Evolutionary conservation across 345 rosid species (phyloP), one percentile per base, ranked within the genome.

Genomic region (Raphanus sativus): DNA sequence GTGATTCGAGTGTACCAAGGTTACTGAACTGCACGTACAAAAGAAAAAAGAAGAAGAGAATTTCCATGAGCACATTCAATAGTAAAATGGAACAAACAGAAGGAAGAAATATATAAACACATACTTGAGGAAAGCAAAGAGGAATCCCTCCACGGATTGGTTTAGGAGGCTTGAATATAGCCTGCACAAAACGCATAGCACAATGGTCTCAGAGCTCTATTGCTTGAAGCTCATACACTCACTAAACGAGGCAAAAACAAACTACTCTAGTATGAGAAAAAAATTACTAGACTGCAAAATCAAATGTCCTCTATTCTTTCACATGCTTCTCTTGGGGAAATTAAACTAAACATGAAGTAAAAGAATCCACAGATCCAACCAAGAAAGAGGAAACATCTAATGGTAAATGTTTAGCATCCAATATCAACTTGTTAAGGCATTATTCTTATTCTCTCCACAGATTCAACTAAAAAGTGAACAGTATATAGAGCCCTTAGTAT

Each of bases 91-190:
- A 40, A 71, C 59, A 81, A 73, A 36, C 42, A 48, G 1, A 17
- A 26, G 32, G 65, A 67, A 65, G 48, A 34, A 21, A 50, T 65
- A 62, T 65, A 62, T 13, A 71, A 73, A 69, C 66, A 80, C 82
- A 71, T 77, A 90, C 98, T 83, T 94, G 97, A 68, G 97, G 97
- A 82, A 94, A 94, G 82, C 97, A 92, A 56, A 94, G 80, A 1
- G 98, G 98, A 73, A 94, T 94, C 54, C 98, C 98, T 83, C 98
- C 98, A 63, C 95, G 93, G 67, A 94, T 90, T 34, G 97, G 89
- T 78, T 90, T 94, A 25, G 97, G 88, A 50, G 97, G 92, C 81
- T 86, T 86, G 83, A 89, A 92, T 38, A 80, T 77, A 48, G 97
- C 93, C 97, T 92, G 88, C 65, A 76, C 28, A 70, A 21, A 21